Base-by-base conservation (phyloP, 495 filamentous ascomycete genomes). In the Lophiotrema nucula region DNA sequence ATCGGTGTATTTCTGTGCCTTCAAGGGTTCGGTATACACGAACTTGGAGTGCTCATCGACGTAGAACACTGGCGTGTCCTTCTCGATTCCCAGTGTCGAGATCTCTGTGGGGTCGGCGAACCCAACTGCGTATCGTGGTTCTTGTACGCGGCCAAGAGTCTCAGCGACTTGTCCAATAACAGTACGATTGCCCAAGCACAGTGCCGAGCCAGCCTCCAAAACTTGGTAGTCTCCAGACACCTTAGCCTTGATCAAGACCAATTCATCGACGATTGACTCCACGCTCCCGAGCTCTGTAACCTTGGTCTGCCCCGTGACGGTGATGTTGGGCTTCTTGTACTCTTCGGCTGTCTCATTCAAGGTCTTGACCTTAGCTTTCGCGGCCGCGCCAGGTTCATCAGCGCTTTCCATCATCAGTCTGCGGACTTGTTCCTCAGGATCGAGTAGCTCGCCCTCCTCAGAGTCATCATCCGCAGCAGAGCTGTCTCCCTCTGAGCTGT, bases 341-440 rank as follows among this genome's bases (percentile, higher is more conserved):
- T 81, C 72, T 23, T 85, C 82, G 33, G 90, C 87, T 1, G 38
- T 18, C 28, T 68, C 65, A 35, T 68, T 96, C 89, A 64, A 95
- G 88, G 60, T 88, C 79, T 1, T 88, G 89, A 60, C 84, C 79
- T 38, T 90, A 70, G 77, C 44, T 65, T 68, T 80, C 62, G 50
- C 66, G 69, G 72, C 68, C 24, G 62, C 62, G 6, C 69, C 74
- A 15, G 79, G 84, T 51, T 88, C 88, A 41, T 92, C 91, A 43
- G 90, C 87, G 5, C 82, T 86, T 75, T 83, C 88, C 46, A 80
- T 84, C 90, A 96, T 92, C 24, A 96, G 76, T 28, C 92, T 81
- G 10, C 83, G 81, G 1, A 87, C 88, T 61, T 88, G 84, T 67
- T 93, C 89, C 68, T 88, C 88, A 12, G 88, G 79, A 45, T 82